phyloP scores from a whole-genome alignment of 2,329 filamentous ascomycete species.

The Colletotrichum sojae region DNA sequence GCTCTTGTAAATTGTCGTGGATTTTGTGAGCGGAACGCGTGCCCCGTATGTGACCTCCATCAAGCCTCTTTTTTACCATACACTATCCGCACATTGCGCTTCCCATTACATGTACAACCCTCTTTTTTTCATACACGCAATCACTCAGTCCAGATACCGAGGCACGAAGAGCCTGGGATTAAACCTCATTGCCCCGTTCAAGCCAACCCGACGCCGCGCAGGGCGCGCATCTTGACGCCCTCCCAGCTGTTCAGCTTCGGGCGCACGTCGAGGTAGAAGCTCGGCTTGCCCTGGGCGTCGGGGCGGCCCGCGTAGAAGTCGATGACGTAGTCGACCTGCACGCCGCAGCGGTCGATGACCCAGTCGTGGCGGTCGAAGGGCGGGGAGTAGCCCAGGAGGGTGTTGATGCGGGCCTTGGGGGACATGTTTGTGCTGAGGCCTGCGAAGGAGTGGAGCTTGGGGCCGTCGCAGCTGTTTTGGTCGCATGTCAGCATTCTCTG shows the following conservation, averaged over 20 bases:
- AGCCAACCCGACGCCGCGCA: constrained; percentile 64
- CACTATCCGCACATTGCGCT: too few species aligned
- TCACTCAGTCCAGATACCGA: too few species aligned
- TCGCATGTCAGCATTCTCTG: background rate
- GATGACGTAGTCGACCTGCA: constrained; percentile 92
- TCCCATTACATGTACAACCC: too few species aligned
- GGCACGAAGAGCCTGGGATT: background rate
- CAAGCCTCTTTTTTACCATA: too few species aligned
- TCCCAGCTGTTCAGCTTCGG: constrained; percentile 79
- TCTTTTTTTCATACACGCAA: too few species aligned
- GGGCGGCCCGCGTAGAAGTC: constrained; percentile 91
- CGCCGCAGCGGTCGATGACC: constrained; percentile 93
- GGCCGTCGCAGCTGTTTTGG: constrained; percentile 73
- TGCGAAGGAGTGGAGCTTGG: constrained; percentile 85
- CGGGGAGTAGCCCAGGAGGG: constrained; percentile 86
- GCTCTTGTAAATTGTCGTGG: background rate
- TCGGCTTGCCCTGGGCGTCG: constrained; percentile 58
- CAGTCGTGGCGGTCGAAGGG: constrained; percentile 98
- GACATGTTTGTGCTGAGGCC: constrained; percentile 80
- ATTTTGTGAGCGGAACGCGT: too few species aligned
- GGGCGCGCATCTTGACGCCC: constrained; percentile 75
- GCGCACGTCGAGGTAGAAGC: constrained; percentile 78
- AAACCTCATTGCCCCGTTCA: constrained; percentile 46
- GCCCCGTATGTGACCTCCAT: too few species aligned
- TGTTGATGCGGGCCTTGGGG: constrained; percentile 87